These are phyloP conservation scores for Amanita muscaria DNA, from an alignment of 768 basidiomycete genomes.

Conservation along the genomic window DNA sequence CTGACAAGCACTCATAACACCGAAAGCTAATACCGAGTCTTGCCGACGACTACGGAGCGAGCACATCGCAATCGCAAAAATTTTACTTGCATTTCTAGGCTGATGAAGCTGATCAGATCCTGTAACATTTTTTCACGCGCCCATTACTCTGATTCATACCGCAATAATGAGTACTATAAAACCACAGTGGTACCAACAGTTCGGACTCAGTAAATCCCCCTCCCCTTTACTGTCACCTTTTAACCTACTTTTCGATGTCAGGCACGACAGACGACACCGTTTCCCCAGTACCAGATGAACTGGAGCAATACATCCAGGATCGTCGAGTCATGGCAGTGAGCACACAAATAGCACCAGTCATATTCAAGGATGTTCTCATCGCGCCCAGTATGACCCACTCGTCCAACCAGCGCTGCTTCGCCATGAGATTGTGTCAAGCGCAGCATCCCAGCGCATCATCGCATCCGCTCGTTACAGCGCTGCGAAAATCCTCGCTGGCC, in stretches of 20 bases:
- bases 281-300: constrained; percentile 60
- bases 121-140: too few relatives aligned
- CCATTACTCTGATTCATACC: too few relatives aligned
- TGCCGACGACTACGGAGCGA: too few relatives aligned
- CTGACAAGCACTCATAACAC: too few relatives aligned
- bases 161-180: constrained; percentile 30
- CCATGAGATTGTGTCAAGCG: constrained; percentile 70
- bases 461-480: constrained; percentile 70
- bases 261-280: constrained; percentile 37
- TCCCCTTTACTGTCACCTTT: constrained; percentile 14
- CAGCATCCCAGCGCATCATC: constrained; percentile 64
- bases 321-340: constrained; percentile 72
- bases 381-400: constrained; percentile 82
- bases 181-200: constrained; percentile 16
- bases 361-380: constrained; percentile 9
- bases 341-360: not conserved
- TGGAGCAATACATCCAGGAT: constrained; percentile 73
- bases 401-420: constrained; percentile 87
- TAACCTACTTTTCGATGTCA: constrained; percentile 16
- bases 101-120: too few relatives aligned
- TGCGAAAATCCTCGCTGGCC: constrained; percentile 72
- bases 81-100: too few relatives aligned
- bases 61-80: too few relatives aligned
- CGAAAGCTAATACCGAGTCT: too few relatives aligned
- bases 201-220: constrained; percentile 28